Evolutionary conservation across 1,284 basidiomycete species (phyloP), one percentile per base, ranked within the genome.

Genomic region (Leucoagaricus sp.): DNA sequence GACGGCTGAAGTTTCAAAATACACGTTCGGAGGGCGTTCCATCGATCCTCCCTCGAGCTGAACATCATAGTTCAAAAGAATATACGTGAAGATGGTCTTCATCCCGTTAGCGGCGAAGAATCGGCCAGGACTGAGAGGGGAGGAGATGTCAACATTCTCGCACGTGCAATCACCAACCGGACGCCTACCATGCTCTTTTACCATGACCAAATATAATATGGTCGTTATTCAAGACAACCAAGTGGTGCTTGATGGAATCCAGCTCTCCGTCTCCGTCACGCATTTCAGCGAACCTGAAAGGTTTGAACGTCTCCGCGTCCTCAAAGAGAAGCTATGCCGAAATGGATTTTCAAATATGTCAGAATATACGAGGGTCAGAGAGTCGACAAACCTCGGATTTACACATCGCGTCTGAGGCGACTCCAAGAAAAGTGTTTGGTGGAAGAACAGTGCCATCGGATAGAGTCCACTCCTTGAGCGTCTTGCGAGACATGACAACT

Each of bases 51-150:
- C 60, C 4, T 61, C 60, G 13, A 79, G 59, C 64, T 76, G 78
- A 29, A 82, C 59, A 55, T 81, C 80, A 60, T 81, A 82, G 42
- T 71, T 75, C 36, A 77, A 28, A 2, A 81, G 56, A 13, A 79
- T 62, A 53, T 79, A 68, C 4, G 75, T 75, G 26, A 81, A 60
- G 67, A 81, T 73, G 0, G 71, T 66, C 64, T 82, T 82, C 25
- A 82, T 64, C 62, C 76, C 75, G 57, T 70, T 75, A 9, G 71
- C 72, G 0, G 79, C 78, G 59, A 81, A 80, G 67, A 78, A 80
- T 3, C 78, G 69, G 5, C 77, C 77, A 10, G 77, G 76, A 57
- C 60, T 61, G 29, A n/a, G n/a, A n/a, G n/a, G n/a, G n/a, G 10
- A 23, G 17, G 38, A 26, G 36, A 25, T 12, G 19, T 48, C 4